Conservation (phyloP, 2,329 filamentous ascomycete genomes). For the Geosmithia putterillii region DNA sequence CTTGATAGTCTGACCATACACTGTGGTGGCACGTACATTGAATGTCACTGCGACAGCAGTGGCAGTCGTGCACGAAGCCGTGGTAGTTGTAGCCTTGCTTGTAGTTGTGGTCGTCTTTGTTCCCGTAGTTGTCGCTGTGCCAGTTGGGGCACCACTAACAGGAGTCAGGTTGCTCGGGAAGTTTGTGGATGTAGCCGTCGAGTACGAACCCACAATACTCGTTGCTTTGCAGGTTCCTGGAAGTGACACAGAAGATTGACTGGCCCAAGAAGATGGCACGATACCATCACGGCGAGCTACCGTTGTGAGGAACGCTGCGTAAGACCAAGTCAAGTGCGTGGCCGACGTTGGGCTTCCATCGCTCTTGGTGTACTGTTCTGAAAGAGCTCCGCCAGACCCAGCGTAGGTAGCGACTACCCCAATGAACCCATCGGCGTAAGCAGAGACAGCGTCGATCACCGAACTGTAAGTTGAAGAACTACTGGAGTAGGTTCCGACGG, state of each 20-base stretch:
- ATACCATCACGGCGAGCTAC: constrained; percentile 40
- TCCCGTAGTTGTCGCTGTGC: constrained; percentile 3
- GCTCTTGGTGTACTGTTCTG: constrained; percentile 52
- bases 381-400: constrained; percentile 46
- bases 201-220: constrained; percentile 37
- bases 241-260: constrained; percentile 29
- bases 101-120: too few species aligned
- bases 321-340: constrained; percentile 60
- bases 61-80: constrained; percentile 22
- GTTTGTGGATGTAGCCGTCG: constrained; percentile 28
- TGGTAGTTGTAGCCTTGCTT: constrained; percentile 1
- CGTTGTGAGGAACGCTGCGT: constrained; percentile 57
- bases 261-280: constrained; percentile 45
- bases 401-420: constrained; percentile 51
- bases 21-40: constrained; percentile 42
- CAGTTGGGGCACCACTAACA: constrained; percentile 11
- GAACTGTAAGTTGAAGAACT: constrained; percentile 33
- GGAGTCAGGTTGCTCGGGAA: constrained; percentile 39
- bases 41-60: constrained; percentile 49
- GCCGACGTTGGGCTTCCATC: constrained; percentile 47
- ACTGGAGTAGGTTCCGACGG: constrained; percentile 49
- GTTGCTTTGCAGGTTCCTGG: constrained; percentile 35
- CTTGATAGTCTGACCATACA: constrained; percentile 52
- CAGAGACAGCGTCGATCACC: constrained; percentile 43
- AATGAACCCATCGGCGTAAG: constrained; percentile 50